phyloP scores from a whole-genome alignment of 768 basidiomycete genomes.

The Neoboletus brunneissimus region DNA sequence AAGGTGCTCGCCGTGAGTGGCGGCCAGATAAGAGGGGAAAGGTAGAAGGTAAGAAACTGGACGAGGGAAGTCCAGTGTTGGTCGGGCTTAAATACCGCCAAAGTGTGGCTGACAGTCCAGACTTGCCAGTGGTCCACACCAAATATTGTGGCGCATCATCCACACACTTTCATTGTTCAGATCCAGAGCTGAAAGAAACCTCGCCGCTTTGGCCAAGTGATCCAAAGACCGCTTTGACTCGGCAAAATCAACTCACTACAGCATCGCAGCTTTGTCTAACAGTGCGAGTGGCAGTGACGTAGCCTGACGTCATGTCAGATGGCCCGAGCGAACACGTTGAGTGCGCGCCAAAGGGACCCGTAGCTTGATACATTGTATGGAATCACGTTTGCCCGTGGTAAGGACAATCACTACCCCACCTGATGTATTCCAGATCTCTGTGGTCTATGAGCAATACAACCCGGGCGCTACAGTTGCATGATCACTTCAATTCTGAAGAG shows the following conservation, averaged over 20 bases:
- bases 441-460: too few species aligned
- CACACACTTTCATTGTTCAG: not conserved
- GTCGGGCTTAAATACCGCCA: conserved; percentile 9
- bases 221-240: conserved; percentile 1
- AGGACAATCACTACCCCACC: not conserved
- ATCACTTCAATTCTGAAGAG: not conserved
- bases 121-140: not conserved
- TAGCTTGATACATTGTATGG: not conserved
- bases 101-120: conserved; percentile 7
- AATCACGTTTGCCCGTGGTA: not conserved
- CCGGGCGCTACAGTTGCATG: not conserved
- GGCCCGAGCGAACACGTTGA: too few species aligned
- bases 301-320: too few species aligned
- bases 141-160: not conserved
- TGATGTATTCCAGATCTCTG: not conserved
- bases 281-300: too few species aligned
- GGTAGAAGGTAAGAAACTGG: not conserved
- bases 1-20: not conserved
- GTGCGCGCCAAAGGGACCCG: not conserved
- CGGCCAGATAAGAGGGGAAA: not conserved
- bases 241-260: not conserved
- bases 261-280: not conserved
- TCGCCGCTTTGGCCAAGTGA: not conserved
- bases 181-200: not conserved
- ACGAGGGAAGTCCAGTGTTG: not conserved